Evolutionary conservation across 2,329 filamentous ascomycete species (phyloP).

Genomic region (Cercospora canescens): DNA sequence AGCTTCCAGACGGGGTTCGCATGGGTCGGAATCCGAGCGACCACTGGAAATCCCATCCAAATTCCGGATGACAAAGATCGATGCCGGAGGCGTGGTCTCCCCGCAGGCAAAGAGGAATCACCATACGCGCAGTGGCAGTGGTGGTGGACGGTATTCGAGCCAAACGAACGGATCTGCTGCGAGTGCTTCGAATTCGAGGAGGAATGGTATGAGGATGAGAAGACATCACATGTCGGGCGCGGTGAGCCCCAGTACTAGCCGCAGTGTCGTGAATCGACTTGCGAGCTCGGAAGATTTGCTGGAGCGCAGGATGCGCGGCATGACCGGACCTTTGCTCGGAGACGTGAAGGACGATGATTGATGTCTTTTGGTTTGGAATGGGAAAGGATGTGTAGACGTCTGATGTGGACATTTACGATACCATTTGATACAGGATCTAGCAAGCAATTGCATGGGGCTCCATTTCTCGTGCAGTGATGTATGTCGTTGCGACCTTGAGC

Average conservation of each 20-base stretch:
- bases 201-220: constrained; percentile 28
- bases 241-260: constrained; percentile 31
- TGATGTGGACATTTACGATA: neutral
- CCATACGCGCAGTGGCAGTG: constrained; percentile 11
- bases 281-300: constrained; percentile 50
- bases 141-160: constrained; percentile 19
- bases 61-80: constrained; percentile 24
- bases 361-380: neutral
- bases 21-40: constrained; percentile 73
- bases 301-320: constrained; percentile 49
- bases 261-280: constrained; percentile 45
- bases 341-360: constrained; percentile 1
- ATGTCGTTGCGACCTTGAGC: neutral
- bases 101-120: constrained; percentile 6
- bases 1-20: constrained; percentile 15
- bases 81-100: constrained; percentile 4
- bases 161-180: constrained; percentile 5
- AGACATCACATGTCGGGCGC: constrained; percentile 31
- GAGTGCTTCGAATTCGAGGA: constrained; percentile 25
- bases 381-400: neutral
- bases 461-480: neutral
- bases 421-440: neutral
- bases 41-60: constrained; percentile 73
- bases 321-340: constrained; percentile 35
- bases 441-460: constrained; percentile 2